These are phyloP conservation scores for Ophiocordyceps unilateralis DNA, from an alignment of 2,329 filamentous ascomycete species.

Conservation along the genomic window DNA sequence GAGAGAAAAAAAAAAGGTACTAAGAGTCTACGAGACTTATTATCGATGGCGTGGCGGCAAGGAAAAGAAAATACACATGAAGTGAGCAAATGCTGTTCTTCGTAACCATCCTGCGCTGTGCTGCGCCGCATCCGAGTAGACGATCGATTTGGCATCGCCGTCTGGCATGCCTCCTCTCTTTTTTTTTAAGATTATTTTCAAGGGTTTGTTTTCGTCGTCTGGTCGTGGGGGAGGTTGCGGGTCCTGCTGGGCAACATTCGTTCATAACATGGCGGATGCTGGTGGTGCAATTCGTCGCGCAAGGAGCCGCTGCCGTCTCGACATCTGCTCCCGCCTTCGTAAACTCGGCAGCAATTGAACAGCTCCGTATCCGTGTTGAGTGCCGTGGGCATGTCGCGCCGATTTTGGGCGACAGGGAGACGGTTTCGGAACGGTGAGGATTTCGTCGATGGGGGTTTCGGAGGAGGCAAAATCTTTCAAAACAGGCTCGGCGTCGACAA, in stretches of 20 bases:
- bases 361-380: neutral
- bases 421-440: neutral
- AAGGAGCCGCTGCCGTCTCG: neutral
- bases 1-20: slow-evolving; percentile 3
- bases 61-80: slow-evolving; percentile 10
- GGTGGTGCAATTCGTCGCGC: neutral
- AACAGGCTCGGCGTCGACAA: neutral
- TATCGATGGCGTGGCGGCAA: slow-evolving; percentile 5
- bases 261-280: neutral
- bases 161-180: slow-evolving; percentile 10
- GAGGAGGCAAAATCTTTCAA: neutral
- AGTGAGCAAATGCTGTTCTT: slow-evolving; percentile 20
- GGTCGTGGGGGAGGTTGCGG: neutral
- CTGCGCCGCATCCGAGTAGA: slow-evolving; percentile 18
- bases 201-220: neutral
- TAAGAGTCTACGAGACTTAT: slow-evolving; percentile 6
- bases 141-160: slow-evolving; percentile 16
- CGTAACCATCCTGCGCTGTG: slow-evolving; percentile 20
- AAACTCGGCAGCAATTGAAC: neutral
- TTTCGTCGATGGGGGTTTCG: neutral
- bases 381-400: neutral
- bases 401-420: neutral
- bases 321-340: neutral
- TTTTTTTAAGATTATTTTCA: neutral
- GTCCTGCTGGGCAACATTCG: neutral